Evolutionary conservation across 2,329 filamentous ascomycete species (phyloP), one percentile per base, ranked within the genome.

Genomic region (Xylaria sp.): DNA sequence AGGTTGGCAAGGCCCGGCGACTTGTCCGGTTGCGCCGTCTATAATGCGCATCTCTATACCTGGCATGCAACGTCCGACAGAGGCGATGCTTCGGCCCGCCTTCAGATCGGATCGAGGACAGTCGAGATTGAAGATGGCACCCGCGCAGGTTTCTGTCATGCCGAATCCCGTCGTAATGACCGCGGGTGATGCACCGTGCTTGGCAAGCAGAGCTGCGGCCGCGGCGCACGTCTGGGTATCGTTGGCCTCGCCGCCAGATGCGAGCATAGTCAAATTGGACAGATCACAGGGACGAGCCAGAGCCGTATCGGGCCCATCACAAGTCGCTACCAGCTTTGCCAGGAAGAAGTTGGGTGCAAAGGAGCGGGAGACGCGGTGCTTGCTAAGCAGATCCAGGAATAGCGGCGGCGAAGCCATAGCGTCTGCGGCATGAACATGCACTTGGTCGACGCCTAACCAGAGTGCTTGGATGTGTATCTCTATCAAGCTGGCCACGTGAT

Each of bases 111-210:
- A 74, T 0, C 44, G 37, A 0, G 79, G 79, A 47, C 73, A 79
- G 1, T 69, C 47, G 0, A 58, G 29, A 24, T 73, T 76, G 67
- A 70, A 81, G 19, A 81, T 79, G 3, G 68, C 57, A 0, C 79
- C 79, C 0, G 77, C 79, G 57, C 78, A 82, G 0, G 78, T 82
- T 66, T 83, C 80, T 0, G 78, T 82, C 77, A 81, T 77, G 9
- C 78, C 75, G 39, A 76, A 81, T 0, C 73, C 77, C 0, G 78
- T 69, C 2, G 54, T 59, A n/a, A 80, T 69, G 6, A 75, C 67
- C 4, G 70, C 62, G 0, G 17, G 17, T 0, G 60, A 66, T 1
- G 71, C 72, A 3, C 73, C 69, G 50, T 69, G 67, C 13, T 59
- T 43, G 2, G 48, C 39, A 2, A 81, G 56, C 1, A 72, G 37